These are phyloP conservation scores for Pichia sp. DNA, from an alignment of 1,139 yeast species.

Conservation along the genomic window DNA sequence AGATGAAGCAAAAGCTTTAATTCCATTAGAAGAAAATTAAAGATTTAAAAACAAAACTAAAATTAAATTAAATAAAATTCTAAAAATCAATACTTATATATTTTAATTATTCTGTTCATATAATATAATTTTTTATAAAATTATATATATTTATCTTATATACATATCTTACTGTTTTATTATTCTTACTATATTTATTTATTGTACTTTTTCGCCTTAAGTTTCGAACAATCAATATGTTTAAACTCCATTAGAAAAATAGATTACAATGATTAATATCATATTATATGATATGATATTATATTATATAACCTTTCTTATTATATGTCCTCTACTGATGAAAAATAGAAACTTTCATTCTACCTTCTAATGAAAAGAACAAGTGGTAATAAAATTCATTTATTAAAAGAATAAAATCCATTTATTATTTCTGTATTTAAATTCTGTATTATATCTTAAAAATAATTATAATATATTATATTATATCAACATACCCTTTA, in stretches of 20 bases:
- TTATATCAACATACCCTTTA: background rate
- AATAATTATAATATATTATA: no score
- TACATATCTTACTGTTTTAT: background rate
- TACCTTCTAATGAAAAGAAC: constrained; percentile 12
- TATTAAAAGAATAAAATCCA: no score
- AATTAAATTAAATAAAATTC: no score
- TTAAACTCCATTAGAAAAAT: constrained; percentile 12
- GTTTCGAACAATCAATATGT: background rate
- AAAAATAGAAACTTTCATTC: constrained; percentile 5
- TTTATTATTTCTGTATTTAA: no score
- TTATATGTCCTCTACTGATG: constrained; percentile 15
- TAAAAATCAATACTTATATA: no score
- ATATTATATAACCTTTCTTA: background rate
- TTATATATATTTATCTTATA: background rate
- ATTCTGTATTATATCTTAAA: no score
- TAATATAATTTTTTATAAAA: background rate
- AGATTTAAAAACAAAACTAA: no score
- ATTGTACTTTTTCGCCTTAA: constrained; percentile 16
- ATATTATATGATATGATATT: no score
- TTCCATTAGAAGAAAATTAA: constrained; percentile 52
- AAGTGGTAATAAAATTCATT: background rate
- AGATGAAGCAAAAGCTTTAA: constrained; percentile 72
- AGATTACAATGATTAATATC: no score
- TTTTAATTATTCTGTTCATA: no score
- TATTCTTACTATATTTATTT: no score